A percentile compares a stretch with the other conserved stretches of the same genome.
These are phyloP conservation scores for Penicillium oxalicum DNA, from an alignment of 2,329 filamentous ascomycete genomes.

Conservation along the genomic window DNA sequence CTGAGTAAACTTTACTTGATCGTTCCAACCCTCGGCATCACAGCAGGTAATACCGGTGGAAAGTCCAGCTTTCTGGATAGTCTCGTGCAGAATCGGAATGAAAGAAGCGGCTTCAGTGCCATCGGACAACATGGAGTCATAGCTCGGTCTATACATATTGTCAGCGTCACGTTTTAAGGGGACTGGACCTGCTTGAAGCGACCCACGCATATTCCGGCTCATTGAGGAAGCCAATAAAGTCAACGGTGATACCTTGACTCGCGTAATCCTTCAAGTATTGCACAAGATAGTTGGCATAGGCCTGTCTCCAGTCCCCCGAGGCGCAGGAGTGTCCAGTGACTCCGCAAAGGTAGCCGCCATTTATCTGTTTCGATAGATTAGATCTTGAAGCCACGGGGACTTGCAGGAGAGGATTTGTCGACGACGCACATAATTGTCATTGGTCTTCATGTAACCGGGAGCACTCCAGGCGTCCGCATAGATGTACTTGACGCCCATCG, in stretches of 20 bases:
- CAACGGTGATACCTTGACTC: conserved; percentile 35
- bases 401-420: no score
- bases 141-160: conserved; percentile 17
- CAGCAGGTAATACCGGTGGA: conserved; percentile 42
- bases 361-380: conserved; percentile 20
- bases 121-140: conserved; percentile 45
- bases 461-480: conserved; percentile 49
- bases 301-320: conserved; percentile 44
- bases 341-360: conserved; percentile 45
- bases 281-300: conserved; percentile 46
- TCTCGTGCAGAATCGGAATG: conserved; percentile 43
- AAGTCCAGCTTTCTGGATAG: conserved; percentile 34
- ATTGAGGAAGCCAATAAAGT: conserved; percentile 43
- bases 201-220: conserved; percentile 36
- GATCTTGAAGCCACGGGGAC: not conserved
- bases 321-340: conserved; percentile 37
- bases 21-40: conserved; percentile 41
- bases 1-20: conserved; percentile 34
- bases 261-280: conserved; percentile 43
- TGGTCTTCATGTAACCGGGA: conserved; percentile 50
- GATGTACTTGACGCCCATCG: conserved; percentile 42
- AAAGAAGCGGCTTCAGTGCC: conserved; percentile 48
- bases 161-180: not conserved
- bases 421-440: conserved; percentile 23
- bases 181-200: not conserved